These are phyloP conservation scores for Fusarium clavum DNA, from an alignment of 2,329 filamentous ascomycete genomes.

Conservation along the genomic window DNA sequence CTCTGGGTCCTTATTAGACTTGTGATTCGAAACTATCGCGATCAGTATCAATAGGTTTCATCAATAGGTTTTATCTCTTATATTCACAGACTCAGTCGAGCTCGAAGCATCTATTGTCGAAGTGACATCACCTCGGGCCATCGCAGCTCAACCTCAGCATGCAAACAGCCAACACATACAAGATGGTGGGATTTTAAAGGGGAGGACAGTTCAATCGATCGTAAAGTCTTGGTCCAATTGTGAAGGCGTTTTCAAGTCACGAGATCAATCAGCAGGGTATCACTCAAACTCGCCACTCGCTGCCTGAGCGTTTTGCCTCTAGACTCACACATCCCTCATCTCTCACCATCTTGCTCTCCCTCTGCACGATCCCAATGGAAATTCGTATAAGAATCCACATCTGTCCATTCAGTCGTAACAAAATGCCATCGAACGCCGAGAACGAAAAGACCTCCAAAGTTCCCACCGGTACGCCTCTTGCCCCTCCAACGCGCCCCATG, in stretches of 20 bases:
- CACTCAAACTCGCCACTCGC: neutral
- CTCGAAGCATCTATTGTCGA: neutral
- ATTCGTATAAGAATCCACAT: accelerated
- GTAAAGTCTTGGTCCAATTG: neutral
- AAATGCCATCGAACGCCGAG: neutral
- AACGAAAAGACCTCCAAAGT: neutral
- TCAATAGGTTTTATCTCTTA: neutral
- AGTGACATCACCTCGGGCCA: neutral
- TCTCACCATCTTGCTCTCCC: neutral
- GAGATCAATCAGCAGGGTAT: neutral
- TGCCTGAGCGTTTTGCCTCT: neutral
- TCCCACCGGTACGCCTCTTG: neutral
- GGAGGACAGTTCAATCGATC: neutral
- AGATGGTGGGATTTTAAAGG: neutral
- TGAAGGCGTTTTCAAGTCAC: neutral
- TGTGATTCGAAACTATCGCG: neutral
- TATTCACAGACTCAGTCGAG: neutral
- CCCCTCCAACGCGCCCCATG: neutral
- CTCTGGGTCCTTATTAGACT: constrained; percentile 9
- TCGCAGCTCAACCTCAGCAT: neutral
- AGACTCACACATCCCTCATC: neutral
- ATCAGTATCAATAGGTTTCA: neutral
- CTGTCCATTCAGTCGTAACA: neutral
- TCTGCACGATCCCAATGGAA: no score
- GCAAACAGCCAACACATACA: neutral